Percentiles rank a stretch among this genome's conserved stretches.
Evolutionary conservation across 176 grass and related monocot species (phyloP).

Genomic region (Rhipidocladum racemiflorum): DNA sequence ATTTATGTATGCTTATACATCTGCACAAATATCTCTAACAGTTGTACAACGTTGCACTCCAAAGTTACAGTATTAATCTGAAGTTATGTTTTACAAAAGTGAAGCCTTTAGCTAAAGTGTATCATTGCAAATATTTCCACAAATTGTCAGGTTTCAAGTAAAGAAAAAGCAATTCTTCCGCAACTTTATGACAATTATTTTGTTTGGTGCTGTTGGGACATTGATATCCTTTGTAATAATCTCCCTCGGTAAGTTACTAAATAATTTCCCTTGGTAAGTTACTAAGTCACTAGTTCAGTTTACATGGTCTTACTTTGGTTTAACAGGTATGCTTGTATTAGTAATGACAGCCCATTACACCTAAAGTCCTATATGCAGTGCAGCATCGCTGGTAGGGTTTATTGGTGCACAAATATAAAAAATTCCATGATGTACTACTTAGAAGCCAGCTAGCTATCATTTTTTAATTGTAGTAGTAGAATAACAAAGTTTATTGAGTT

Average conservation of each 20-base stretch:
- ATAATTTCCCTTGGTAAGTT: conserved; percentile 81
- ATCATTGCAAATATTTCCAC: conserved; percentile 12
- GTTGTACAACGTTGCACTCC: not conserved
- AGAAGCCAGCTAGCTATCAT: not conserved
- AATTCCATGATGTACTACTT: not conserved
- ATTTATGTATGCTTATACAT: not conserved
- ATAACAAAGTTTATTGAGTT: not conserved
- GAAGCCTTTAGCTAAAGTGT: conserved; percentile 9
- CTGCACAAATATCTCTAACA: not conserved
- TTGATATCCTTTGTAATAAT: conserved; percentile 89
- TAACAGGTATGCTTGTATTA: not conserved
- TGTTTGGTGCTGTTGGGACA: conserved; percentile 90
- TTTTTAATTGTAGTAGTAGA: not conserved
- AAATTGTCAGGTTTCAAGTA: conserved; percentile 81
- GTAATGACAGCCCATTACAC: not conserved
- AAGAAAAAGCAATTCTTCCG: conserved; percentile 98
- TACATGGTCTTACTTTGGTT: not conserved
- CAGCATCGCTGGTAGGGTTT: not conserved
- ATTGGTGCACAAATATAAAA: not conserved
- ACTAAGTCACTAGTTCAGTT: not conserved
- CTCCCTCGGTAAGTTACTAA: conserved; percentile 65
- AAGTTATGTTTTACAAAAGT: conserved; percentile 13
- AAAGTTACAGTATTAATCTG: not conserved
- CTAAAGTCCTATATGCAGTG: not conserved
- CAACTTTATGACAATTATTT: conserved; percentile 83